phyloP scores from a whole-genome alignment of 176 grass and related monocot species.

The Poa pratensis region DNA sequence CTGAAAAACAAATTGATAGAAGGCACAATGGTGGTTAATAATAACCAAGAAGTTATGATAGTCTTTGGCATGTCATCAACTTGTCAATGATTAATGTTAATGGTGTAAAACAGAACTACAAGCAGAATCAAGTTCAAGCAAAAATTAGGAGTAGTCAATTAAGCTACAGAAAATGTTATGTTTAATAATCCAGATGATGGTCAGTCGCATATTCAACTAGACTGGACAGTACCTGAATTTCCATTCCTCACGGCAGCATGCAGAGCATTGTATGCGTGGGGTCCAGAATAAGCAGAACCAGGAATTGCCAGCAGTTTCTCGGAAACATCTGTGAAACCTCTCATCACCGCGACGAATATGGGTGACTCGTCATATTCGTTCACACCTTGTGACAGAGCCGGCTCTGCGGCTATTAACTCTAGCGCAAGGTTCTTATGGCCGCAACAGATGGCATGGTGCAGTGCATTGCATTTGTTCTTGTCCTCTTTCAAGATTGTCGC shows the following conservation, averaged over 20 bases:
- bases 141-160: not conserved
- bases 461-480: not conserved
- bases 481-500: not conserved
- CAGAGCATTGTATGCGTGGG: constrained; percentile 11
- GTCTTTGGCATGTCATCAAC: not conserved
- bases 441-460: not conserved
- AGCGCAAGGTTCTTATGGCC: constrained; percentile 19
- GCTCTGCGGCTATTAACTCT: not conserved
- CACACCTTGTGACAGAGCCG: not conserved
- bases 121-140: not conserved
- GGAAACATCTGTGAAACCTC: constrained; percentile 13
- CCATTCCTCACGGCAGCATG: constrained; percentile 40
- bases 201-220: not conserved
- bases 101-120: not conserved
- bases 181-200: not conserved
- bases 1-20: not conserved
- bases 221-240: constrained; percentile 29
- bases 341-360: constrained; percentile 39
- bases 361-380: constrained; percentile 37
- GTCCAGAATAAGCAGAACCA: not conserved
- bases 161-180: not conserved
- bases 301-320: not conserved
- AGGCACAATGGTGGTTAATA: not conserved
- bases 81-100: not conserved
- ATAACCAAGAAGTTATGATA: not conserved